Evolutionary conservation across 108 stramenopile species (phyloP).

Genomic region (Fragilariopsis cylindrus): DNA sequence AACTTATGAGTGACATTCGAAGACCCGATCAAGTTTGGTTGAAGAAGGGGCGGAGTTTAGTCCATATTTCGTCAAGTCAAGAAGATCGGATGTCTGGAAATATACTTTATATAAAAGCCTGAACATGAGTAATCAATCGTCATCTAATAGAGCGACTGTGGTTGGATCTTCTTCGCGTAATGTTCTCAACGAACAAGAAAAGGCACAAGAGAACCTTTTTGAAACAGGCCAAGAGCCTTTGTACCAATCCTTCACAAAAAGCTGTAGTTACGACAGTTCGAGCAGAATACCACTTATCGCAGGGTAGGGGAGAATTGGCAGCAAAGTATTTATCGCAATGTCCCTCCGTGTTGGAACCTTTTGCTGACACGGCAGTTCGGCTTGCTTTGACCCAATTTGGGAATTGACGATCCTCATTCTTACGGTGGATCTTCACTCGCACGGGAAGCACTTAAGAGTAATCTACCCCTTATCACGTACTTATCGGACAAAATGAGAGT

Average conservation of each 20-base stretch:
- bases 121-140: constrained; percentile 30
- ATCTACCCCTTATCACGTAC: constrained; percentile 75
- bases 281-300: constrained; percentile 79
- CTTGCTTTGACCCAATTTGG: constrained; percentile 75
- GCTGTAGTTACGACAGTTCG: constrained; percentile 80
- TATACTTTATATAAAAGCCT: constrained; percentile 70
- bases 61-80: constrained; percentile 83
- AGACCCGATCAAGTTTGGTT: constrained; percentile 92
- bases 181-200: constrained; percentile 63
- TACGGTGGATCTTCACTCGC: constrained; percentile 63
- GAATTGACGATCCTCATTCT: constrained; percentile 54
- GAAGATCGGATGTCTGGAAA: constrained; percentile 91
- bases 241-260: constrained; percentile 77
- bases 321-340: constrained; percentile 83
- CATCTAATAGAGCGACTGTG: background rate
- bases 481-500: constrained; percentile 78
- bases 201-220: constrained; percentile 71
- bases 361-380: constrained; percentile 77
- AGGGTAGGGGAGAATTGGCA: constrained; percentile 72
- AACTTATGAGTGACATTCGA: constrained; percentile 82
- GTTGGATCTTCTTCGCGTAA: background rate
- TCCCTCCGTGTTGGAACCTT: constrained; percentile 71
- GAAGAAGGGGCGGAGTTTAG: constrained; percentile 65
- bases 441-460: constrained; percentile 63
- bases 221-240: constrained; percentile 82